Base-by-base conservation (phyloP, 331 rosid genomes). In the Stylosanthes scabra region DNA sequence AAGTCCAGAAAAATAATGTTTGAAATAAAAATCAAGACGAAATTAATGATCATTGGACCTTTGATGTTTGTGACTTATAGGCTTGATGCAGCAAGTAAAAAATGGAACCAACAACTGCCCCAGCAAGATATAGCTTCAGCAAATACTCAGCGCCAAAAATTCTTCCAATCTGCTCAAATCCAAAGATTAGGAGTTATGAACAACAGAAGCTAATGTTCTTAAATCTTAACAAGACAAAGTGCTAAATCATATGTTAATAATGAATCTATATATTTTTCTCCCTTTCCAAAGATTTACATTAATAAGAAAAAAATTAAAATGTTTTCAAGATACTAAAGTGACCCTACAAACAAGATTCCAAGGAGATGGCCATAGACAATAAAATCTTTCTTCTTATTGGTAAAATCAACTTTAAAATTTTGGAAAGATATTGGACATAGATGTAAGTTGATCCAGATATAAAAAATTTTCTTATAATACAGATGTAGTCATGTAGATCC, bases 61-160 rank as follows among this genome's bases (percentile, higher is more conserved):
- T 75, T 71, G 85, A 81, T 51, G 87, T 81, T 9, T 85, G 82
- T 39, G 97, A 91, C 86, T 86, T 55, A 69, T 61, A 85, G 68
- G 91, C 80, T 73, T 87, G 83, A 64, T 91, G 90, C 45, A 66
- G 78, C 66, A 91, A 83, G 84, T 73, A 88, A 89, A 88, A 88
- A 54, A 87, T 71, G 34, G 95, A 87, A 71, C 96, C 99, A 72
- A 86, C 96, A 54, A 91, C 9, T 61, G 93, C 97, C 68, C 97
- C 97, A 14, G 91, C 91, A 75, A 89, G 80, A 84, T 94, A 94
- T 86, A 91, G 74, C 86, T 78, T 89, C 68, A 94, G 90, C 88
- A 94, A 77, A 79, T 82, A 86, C 16, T 87, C 88, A 60, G 92
- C 73, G 74, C 99, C 93, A 27, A 94, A 89, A 72, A 65, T 58